Percentiles rank a stretch among this genome's conserved stretches.
Evolutionary conservation across 768 basidiomycete species (phyloP).

Genomic region (Suillus luteus): DNA sequence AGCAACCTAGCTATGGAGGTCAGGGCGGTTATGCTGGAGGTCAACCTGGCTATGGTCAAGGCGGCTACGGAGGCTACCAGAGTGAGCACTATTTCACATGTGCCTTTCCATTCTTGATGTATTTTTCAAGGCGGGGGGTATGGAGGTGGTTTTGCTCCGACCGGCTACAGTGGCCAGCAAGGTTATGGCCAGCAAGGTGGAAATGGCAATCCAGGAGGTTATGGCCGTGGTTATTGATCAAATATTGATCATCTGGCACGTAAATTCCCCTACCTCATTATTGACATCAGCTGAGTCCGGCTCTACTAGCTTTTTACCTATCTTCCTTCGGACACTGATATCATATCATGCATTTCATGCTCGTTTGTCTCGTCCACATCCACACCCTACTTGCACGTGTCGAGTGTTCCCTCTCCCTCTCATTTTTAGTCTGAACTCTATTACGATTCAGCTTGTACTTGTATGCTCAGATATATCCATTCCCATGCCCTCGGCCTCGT

Average conservation of each 20-base stretch:
- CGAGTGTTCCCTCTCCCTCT: not conserved
- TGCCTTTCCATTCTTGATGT: conserved; percentile 17
- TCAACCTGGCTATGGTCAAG: conserved; percentile 26
- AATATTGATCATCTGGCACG: conserved; percentile 1
- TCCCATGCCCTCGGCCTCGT: not conserved
- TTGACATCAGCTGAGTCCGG: not conserved
- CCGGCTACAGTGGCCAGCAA: conserved; percentile 29
- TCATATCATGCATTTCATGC: not conserved
- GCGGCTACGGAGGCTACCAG: conserved; percentile 31
- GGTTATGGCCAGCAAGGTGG: conserved; percentile 22
- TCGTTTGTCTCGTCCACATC: not conserved
- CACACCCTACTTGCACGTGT: not conserved
- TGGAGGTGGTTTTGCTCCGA: not conserved
- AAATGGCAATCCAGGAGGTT: conserved; percentile 37
- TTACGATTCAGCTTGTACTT: conserved; percentile 20
- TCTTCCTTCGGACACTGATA: conserved; percentile 1
- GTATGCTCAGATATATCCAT: conserved; percentile 19
- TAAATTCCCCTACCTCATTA: conserved; percentile 9
- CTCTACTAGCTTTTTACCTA: not conserved
- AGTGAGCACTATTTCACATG: conserved; percentile 16
- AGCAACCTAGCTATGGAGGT: conserved; percentile 27
- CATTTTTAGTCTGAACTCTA: conserved; percentile 13
- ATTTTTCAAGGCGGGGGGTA: conserved; percentile 29
- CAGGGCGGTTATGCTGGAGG: conserved; percentile 33
- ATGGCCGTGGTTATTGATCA: conserved; percentile 8